phyloP scores from a whole-genome alignment of 129 eudicot genomes.

The Arctium lappa region DNA sequence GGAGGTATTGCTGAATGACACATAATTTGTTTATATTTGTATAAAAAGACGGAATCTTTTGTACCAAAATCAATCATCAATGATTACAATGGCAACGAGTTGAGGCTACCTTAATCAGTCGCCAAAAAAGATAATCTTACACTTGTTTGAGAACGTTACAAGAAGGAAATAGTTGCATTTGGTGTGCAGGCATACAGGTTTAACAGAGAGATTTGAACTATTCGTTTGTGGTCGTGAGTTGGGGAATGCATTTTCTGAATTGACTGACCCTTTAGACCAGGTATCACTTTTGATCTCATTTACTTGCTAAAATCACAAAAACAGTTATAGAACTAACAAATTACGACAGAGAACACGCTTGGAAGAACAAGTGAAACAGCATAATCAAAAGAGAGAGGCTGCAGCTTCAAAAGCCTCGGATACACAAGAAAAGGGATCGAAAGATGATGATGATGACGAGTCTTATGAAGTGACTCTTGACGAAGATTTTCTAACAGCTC shows the following conservation, averaged over 20 bases:
- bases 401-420: conserved; percentile 32
- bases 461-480: conserved; percentile 86
- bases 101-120: no score
- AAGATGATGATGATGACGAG: conserved; percentile 44
- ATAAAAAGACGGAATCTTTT: neutral
- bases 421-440: conserved; percentile 31
- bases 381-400: conserved; percentile 60
- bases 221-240: conserved; percentile 97
- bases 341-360: conserved; percentile 64
- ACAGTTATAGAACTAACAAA: neutral
- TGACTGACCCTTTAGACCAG: conserved; percentile 98
- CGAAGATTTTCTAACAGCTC: conserved; percentile 90
- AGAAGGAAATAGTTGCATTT: neutral
- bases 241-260: conserved; percentile 93
- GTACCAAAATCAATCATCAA: neutral
- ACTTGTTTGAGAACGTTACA: neutral
- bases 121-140: neutral
- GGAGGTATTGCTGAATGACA: conserved; percentile 46
- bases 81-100: no score
- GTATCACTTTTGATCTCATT: conserved; percentile 33
- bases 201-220: conserved; percentile 96
- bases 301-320: neutral
- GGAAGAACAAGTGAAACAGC: conserved; percentile 95
- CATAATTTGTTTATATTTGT: neutral
- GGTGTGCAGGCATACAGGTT: conserved; percentile 59